Conservation (phyloP, 495 filamentous ascomycete species). For the Hyaloscypha bicolor region DNA sequence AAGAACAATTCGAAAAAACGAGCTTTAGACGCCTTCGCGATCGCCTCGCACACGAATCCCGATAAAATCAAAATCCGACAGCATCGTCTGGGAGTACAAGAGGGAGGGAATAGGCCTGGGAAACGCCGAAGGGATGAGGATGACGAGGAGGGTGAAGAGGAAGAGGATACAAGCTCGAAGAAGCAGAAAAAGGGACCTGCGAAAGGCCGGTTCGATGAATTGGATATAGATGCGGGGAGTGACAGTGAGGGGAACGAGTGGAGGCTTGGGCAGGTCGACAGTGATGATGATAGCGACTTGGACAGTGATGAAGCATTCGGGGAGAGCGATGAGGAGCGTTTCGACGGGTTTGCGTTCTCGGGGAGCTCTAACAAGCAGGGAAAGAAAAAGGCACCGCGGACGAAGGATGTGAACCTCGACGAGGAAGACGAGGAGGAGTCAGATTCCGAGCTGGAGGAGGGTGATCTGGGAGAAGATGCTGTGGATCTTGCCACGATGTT, state of each 20-base stretch:
- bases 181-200: slow-evolving; percentile 44
- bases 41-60: slow-evolving; percentile 67
- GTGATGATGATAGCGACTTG: slow-evolving; percentile 79
- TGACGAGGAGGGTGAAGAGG: slow-evolving; percentile 50
- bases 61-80: slow-evolving; percentile 52
- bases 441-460: slow-evolving; percentile 60
- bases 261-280: slow-evolving; percentile 74
- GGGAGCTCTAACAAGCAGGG: slow-evolving; percentile 62
- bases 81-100: slow-evolving; percentile 60
- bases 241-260: slow-evolving; percentile 91
- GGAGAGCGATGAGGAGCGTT: slow-evolving; percentile 81
- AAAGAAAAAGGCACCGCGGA: slow-evolving; percentile 29
- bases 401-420: slow-evolving; percentile 52
- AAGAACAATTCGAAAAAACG: slow-evolving; percentile 48
- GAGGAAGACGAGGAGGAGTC: slow-evolving; percentile 56
- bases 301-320: slow-evolving; percentile 95
- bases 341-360: slow-evolving; percentile 74
- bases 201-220: slow-evolving; percentile 50
- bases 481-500: slow-evolving; percentile 82
- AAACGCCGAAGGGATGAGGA: slow-evolving; percentile 31
- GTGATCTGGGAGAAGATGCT: slow-evolving; percentile 79
- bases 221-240: slow-evolving; percentile 61
- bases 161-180: slow-evolving; percentile 52
- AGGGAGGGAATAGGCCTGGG: slow-evolving; percentile 40
- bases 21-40: slow-evolving; percentile 80